Percentiles rank a stretch among this genome's conserved stretches.
phyloP scores from a whole-genome alignment of 352 stramenopile genomes.

The Pythium catenulatum region DNA sequence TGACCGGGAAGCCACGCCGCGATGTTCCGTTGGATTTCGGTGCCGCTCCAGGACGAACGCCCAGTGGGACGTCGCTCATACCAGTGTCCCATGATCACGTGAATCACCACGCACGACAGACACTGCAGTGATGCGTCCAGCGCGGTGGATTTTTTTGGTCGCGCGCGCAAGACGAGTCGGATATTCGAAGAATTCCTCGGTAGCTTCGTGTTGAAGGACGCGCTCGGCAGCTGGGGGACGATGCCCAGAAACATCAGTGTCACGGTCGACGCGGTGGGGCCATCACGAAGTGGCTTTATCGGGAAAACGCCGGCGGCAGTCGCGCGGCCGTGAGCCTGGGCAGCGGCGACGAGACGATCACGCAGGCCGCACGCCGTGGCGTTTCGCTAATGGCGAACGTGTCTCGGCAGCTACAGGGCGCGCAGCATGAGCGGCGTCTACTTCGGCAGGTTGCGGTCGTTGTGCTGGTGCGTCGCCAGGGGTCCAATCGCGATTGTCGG shows the following conservation, averaged over 20 bases:
- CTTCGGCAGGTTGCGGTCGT: too few species aligned
- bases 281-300: not conserved
- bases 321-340: constrained; percentile 24
- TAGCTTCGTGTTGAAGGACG: not conserved
- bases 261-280: not conserved
- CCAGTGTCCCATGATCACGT: constrained; percentile 23
- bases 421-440: not conserved
- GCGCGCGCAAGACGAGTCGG: not conserved
- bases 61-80: constrained; percentile 16
- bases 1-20: constrained; percentile 21
- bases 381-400: not conserved
- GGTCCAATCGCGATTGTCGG: too few species aligned
- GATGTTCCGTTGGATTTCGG: constrained; percentile 17
- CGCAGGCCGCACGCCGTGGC: not conserved
- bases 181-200: not conserved
- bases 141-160: not conserved
- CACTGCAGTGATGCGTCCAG: constrained; percentile 16
- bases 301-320: constrained; percentile 35
- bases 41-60: constrained; percentile 41
- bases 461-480: too few species aligned
- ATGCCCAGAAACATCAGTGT: too few species aligned
- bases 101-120: constrained; percentile 4
- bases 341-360: constrained; percentile 29
- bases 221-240: too few species aligned
- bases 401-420: not conserved